Evolutionary conservation across 2,329 filamentous ascomycete species (phyloP), one percentile per base, ranked within the genome.

Genomic region (Botrytis medusae): DNA sequence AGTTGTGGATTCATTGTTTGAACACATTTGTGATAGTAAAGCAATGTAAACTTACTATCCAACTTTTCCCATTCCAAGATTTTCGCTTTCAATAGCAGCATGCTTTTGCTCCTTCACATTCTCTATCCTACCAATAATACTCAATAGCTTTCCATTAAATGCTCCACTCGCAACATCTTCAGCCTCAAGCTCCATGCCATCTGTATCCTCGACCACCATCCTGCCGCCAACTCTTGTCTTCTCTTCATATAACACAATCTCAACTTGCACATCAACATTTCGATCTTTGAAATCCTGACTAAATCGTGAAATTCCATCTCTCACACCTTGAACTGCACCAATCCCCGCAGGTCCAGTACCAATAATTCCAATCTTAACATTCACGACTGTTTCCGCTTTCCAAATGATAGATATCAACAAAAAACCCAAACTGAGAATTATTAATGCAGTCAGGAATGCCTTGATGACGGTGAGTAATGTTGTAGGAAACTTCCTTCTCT

Each of bases 121-220:
- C 8, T 8, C 4, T 12, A 65, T 18, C 32, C 48, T 34, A 9
- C 34, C 34, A 44, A 54, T 46, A 44, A 46, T 59, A 20, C 40
- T 22, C 7, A 40, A 40, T 22, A 57, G 14, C 20, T 57, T 29
- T n/a, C 46, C n/a, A 65, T 65, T 12, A 37, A 42, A 40, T 12
- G 7, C 29, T 18, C 69, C 69, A 34, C 60, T 32, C 22, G 62
- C 62, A 32, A 72, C 46, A 72, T 72, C 69, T 46, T 72, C 69
- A 12, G 65, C 60, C 42, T 72, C 69, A 51, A 72, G 44, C 1
- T 14, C 46, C 37, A 51, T 32, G 10, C 25, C 14, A 18, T 12
- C 32, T 29, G 18, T 7, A 54, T 16, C 25, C 44, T 67, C 63
- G 29, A 72, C 10, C 4, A 57, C 61, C 69, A 72, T 72, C 29